Evolutionary conservation across 139 green algal genomes (phyloP), one percentile per base, ranked within the genome.

Genomic region (Ettlia oleoabundans): DNA sequence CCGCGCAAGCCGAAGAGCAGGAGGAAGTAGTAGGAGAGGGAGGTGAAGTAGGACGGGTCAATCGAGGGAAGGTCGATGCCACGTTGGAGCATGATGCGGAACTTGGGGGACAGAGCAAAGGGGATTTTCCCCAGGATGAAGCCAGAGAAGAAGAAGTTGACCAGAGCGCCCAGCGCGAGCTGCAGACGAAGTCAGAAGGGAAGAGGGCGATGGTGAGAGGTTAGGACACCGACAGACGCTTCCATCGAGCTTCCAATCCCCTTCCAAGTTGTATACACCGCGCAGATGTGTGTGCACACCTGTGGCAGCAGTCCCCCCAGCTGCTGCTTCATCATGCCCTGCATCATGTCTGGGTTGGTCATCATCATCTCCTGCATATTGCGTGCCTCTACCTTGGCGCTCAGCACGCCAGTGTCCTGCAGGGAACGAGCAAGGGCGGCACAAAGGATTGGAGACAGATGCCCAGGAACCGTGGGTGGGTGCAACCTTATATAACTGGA

Each of bases 251-350:
- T n/a, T n/a, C n/a, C n/a, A n/a, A n/a, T n/a, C n/a, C n/a, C n/a
- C n/a, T n/a, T n/a, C n/a, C n/a, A n/a, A n/a, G n/a, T n/a, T n/a
- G n/a, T n/a, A n/a, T n/a, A n/a, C n/a, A n/a, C n/a, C n/a, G n/a
- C n/a, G n/a, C n/a, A n/a, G n/a, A n/a, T n/a, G n/a, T n/a, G 32
- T 5, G 33, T 30, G 35, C 81, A 0, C 69, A 93, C 92, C 90
- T 96, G 93, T 15, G 93, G 93, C 33, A 95, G 86, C 55, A 97
- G 88, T 42, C 92, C 93, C 26, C 53, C 90, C 66, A 95, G 79
- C 80, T 96, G 93, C 84, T 96, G 93, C 87, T 96, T 98, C 90
- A 98, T 93, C 94, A 98, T 97, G 82, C 94, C 90, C 35, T 93
- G 90, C 93, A 97, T 96, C 68, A 96, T 84, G 73, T 91, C 93